Evolutionary conservation across 305 asterid species (phyloP), one percentile per base, ranked within the genome.

Genomic region (Coffea humblotiana): DNA sequence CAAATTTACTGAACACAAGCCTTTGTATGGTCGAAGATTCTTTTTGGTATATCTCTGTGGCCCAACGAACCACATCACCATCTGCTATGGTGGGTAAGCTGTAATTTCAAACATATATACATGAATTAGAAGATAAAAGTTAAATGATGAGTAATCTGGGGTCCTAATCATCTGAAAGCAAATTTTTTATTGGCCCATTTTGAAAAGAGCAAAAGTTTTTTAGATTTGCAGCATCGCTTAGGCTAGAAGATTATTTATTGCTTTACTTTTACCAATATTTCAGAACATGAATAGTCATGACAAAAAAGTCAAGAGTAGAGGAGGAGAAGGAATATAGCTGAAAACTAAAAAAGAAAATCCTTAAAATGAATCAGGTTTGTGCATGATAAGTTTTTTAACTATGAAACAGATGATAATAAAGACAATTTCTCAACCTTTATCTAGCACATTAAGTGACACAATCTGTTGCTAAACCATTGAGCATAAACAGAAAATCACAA

Each of bases 21-120:
- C 84, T 92, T 80, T 87, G 92, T 35, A 85, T 80, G 80, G 87
- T 82, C 12, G 88, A 85, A 80, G 87, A 72, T 79, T 91, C 97
- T 84, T 88, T 85, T 75, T 83, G 89, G 88, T 90, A 91, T 74
- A 96, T 92, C 87, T 96, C 98, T 2, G 98, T 92, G 64, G 82
- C 86, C 90, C 90, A 89, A 74, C 87, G 86, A 43, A 73, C 79
- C 77, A 21, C 70, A 78, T 88, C 88, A 18, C 97, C 94, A 68
- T 90, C 95, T 54, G 84, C 77, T 77, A 79, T 78, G 56, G 92
- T 89, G 14, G 97, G 96, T 78, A 93, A 85, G 77, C 98, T 95
- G 96, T 49, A 80, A 73, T 89, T 78, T 67, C 48, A 37, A 71
- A 56, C 73, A 76, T n/a, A 76, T 2, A 70, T 9, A 60, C 1